Conservation (phyloP, 768 basidiomycete species). For the Erythrobasidium yunnanense region DNA sequence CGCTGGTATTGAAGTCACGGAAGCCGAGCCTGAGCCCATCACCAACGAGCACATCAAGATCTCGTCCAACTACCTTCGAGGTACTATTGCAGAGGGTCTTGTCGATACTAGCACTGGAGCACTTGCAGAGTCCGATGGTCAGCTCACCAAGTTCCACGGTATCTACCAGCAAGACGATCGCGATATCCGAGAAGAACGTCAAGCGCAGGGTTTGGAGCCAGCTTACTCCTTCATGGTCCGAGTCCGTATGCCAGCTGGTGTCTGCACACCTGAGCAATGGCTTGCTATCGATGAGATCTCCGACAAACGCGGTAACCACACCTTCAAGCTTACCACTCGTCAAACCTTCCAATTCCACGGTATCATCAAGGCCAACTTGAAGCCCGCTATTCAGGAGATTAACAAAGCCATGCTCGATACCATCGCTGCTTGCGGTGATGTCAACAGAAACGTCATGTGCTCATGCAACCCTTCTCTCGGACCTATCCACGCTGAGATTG, state of each 20-base stretch:
- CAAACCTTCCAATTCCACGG: constrained; percentile 99
- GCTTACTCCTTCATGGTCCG: constrained; percentile 99
- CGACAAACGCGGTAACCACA: constrained; percentile 83
- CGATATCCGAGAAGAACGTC: constrained; percentile 92
- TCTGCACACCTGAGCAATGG: constrained; percentile 87
- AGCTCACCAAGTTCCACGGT: constrained; percentile 80
- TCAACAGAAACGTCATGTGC: constrained; percentile 62
- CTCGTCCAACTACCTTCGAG: constrained; percentile 81
- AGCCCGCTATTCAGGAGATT: constrained; percentile 91
- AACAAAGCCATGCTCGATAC: constrained; percentile 85
- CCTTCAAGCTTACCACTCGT: constrained; percentile 94
- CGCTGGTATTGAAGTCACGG: constrained; percentile 71
- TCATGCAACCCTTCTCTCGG: constrained; percentile 83
- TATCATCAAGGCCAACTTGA: constrained; percentile 91
- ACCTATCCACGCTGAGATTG: constrained; percentile 71
- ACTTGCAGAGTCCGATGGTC: constrained; percentile 78
- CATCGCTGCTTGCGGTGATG: constrained; percentile 95
- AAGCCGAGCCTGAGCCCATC: constrained; percentile 90
- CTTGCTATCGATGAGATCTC: constrained; percentile 88
- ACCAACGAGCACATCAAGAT: constrained; percentile 99
- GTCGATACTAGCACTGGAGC: constrained; percentile 75
- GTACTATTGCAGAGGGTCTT: constrained; percentile 87
- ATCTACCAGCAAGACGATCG: constrained; percentile 96
- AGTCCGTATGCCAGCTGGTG: constrained; percentile 88
- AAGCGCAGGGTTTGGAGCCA: constrained; percentile 81